phyloP scores from a whole-genome alignment of 2,329 filamentous ascomycete genomes.

The Juglanconis oblonga region DNA sequence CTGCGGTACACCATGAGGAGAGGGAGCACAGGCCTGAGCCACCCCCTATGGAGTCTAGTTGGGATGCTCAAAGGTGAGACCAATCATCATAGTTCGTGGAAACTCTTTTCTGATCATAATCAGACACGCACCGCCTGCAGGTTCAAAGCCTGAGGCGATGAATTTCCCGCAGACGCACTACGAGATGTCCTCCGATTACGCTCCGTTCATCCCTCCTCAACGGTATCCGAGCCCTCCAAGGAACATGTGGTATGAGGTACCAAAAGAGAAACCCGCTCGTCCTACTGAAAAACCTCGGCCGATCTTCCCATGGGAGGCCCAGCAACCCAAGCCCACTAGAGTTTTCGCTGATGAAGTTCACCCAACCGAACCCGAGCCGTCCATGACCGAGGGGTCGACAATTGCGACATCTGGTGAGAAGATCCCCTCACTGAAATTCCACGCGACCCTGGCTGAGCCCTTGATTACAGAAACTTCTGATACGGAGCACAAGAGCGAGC shows the following conservation, averaged over 20 bases:
- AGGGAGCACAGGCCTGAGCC: slow-evolving; percentile 34
- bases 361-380: slow-evolving; percentile 26
- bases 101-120: slow-evolving; percentile 19
- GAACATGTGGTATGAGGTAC: slow-evolving; percentile 86
- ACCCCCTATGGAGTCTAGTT: slow-evolving; percentile 32
- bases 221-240: slow-evolving; percentile 80
- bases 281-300: slow-evolving; percentile 56
- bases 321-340: slow-evolving; percentile 60
- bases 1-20: slow-evolving; percentile 34
- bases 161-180: slow-evolving; percentile 80
- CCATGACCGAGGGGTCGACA: slow-evolving; percentile 27
- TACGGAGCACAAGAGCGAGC: slow-evolving; percentile 37
- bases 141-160: slow-evolving; percentile 79
- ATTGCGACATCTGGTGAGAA: slow-evolving; percentile 26
- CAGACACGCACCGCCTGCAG: slow-evolving; percentile 59
- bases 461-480: slow-evolving; percentile 35
- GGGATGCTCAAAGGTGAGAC: slow-evolving; percentile 54
- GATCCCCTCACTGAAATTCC: slow-evolving; percentile 16
- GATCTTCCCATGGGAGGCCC: slow-evolving; percentile 89
- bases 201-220: slow-evolving; percentile 73
- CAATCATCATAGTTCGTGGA: not conserved
- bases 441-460: slow-evolving; percentile 27
- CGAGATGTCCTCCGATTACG: slow-evolving; percentile 73
- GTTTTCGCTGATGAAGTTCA: slow-evolving; percentile 58
- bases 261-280: slow-evolving; percentile 57